Evolutionary conservation across 2,329 filamentous ascomycete species (phyloP).

Genomic region (Sarocladiaceae sp.): DNA sequence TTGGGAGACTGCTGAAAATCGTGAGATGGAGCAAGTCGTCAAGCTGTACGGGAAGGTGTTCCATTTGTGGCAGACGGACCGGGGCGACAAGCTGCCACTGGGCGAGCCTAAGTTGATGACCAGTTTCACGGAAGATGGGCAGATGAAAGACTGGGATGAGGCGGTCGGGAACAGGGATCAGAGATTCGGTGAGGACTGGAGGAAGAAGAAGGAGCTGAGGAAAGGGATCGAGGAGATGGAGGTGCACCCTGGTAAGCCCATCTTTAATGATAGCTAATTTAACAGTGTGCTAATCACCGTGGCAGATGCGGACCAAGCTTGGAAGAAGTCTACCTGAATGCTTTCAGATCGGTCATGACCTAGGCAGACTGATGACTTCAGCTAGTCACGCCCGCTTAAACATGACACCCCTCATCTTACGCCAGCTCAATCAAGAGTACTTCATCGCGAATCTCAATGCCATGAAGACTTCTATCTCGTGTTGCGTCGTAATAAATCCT

Average conservation of each 20-base stretch:
- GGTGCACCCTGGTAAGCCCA: conserved; percentile 35
- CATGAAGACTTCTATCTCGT: too few relatives aligned
- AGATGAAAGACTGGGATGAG: conserved; percentile 40
- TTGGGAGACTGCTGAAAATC: conserved; percentile 74
- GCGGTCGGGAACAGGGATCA: conserved; percentile 39
- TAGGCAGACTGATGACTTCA: too few relatives aligned
- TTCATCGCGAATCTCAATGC: too few relatives aligned
- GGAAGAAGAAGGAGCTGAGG: conserved; percentile 39
- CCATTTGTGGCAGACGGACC: conserved; percentile 83
- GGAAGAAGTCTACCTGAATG: conserved; percentile 1
- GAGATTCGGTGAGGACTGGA: conserved; percentile 41
- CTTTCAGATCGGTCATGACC: too few relatives aligned
- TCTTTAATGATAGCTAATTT: neutral
- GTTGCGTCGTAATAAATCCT: too few relatives aligned
- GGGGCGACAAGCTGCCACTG: conserved; percentile 55
- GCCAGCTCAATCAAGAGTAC: too few relatives aligned
- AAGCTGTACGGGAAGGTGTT: conserved; percentile 78
- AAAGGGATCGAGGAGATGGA: conserved; percentile 34
- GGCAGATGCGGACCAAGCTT: conserved; percentile 4
- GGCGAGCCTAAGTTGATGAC: conserved; percentile 52
- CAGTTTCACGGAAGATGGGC: conserved; percentile 44
- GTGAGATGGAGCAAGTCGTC: conserved; percentile 75
- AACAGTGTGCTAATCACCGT: neutral
- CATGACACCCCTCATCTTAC: too few relatives aligned
- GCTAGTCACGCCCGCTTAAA: too few relatives aligned